Percentiles rank a stretch among this genome's conserved stretches.
phyloP scores from a whole-genome alignment of 2,329 filamentous ascomycete species.

The Mariannaea sp. region DNA sequence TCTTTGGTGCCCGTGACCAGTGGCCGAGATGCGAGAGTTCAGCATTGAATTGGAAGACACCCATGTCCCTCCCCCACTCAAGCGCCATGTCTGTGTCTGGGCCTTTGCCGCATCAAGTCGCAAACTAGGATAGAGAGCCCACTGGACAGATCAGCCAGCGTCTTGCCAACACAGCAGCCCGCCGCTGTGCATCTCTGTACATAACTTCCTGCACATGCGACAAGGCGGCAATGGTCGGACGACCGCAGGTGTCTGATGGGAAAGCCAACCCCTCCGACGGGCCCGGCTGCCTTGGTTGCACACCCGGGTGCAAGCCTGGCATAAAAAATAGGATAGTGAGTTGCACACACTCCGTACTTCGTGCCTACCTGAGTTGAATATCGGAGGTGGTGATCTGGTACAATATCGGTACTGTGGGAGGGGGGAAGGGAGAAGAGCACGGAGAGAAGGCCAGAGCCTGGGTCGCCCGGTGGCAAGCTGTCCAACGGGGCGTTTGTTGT shows the following conservation, averaged over 20 bases:
- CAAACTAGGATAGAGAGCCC: conserved; percentile 21
- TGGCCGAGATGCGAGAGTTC: conserved; percentile 5
- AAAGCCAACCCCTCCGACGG: background rate
- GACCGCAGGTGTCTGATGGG: conserved; percentile 5
- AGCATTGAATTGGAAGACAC: conserved; percentile 8
- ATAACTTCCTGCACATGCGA: conserved; percentile 17
- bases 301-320: conserved; percentile 15
- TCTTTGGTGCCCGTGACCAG: conserved; percentile 10
- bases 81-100: conserved; percentile 18
- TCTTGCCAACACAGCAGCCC: conserved; percentile 28
- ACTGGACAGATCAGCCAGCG: conserved; percentile 26
- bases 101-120: conserved; percentile 14
- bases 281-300: conserved; percentile 13
- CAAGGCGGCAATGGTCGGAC: conserved; percentile 27
- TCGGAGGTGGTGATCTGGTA: too few relatives aligned
- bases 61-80: conserved; percentile 22
- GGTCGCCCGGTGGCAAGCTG: background rate
- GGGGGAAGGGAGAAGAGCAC: conserved; percentile 9
- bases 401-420: background rate
- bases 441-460: conserved; percentile 17
- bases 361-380: too few relatives aligned
- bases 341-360: too few relatives aligned
- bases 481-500: conserved; percentile 3
- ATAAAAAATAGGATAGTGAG: background rate
- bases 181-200: conserved; percentile 14